Evolutionary conservation across 208 protist genomes (phyloP).

Genomic region (Trypanosoma brucei): DNA sequence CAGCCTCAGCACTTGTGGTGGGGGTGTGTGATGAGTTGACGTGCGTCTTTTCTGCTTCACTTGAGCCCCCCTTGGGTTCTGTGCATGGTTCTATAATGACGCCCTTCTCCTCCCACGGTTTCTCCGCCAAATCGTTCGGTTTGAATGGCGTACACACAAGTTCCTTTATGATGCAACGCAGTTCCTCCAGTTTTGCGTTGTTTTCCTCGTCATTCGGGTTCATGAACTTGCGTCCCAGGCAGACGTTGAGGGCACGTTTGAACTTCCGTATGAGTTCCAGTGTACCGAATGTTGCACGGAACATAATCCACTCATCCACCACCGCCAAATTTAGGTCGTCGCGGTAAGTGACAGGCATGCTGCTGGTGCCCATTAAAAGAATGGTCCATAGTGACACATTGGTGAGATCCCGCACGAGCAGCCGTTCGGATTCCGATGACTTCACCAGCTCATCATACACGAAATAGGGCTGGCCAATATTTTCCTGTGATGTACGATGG

Average conservation of each 20-base stretch:
- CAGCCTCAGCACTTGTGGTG: no score
- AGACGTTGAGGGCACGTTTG: constrained; percentile 39
- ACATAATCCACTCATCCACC: constrained; percentile 75
- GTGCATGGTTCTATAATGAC: constrained; percentile 34
- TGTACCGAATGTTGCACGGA: constrained; percentile 43
- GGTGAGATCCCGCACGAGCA: constrained; percentile 43
- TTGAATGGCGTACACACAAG: constrained; percentile 45
- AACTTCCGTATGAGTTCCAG: constrained; percentile 65
- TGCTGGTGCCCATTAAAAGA: constrained; percentile 51
- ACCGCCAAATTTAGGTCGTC: constrained; percentile 54
- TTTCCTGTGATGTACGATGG: constrained; percentile 23
- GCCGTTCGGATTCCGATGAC: constrained; percentile 20
- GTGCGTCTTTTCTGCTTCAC: background rate
- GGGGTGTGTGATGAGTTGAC: background rate
- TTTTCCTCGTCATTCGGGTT: constrained; percentile 53
- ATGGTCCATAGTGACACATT: constrained; percentile 66
- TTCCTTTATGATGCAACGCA: constrained; percentile 54
- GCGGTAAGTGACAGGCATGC: constrained; percentile 44
- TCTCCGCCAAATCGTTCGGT: constrained; percentile 34
- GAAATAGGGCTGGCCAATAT: constrained; percentile 59
- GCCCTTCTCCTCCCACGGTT: constrained; percentile 56
- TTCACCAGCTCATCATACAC: constrained; percentile 61
- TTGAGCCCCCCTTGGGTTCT: constrained; percentile 8
- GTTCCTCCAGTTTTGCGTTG: constrained; percentile 49
- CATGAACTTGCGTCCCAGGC: constrained; percentile 53